These are phyloP conservation scores for Podila verticillata DNA, from an alignment of 192 early-diverging fungal species.

Conservation along the genomic window DNA sequence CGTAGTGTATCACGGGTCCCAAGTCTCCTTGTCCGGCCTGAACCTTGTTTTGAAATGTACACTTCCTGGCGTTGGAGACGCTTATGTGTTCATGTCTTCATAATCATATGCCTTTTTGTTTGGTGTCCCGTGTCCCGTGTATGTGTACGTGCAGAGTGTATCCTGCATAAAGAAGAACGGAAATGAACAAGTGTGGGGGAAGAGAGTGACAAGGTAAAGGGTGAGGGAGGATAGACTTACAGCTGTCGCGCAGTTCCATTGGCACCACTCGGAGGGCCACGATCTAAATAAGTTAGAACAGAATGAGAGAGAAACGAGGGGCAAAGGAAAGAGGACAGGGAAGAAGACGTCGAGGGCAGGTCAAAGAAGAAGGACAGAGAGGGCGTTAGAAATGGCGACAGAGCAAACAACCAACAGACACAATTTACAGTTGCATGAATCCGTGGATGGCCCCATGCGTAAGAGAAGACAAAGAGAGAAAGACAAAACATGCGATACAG, in stretches of 20 bases:
- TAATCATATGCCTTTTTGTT: too few relatives aligned
- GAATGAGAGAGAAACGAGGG: neutral
- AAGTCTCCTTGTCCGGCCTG: too few relatives aligned
- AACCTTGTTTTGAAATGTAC: too few relatives aligned
- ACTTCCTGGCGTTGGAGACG: too few relatives aligned
- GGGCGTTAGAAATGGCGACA: neutral
- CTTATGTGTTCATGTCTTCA: too few relatives aligned
- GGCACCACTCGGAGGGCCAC: constrained; percentile 48
- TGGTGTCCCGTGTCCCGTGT: too few relatives aligned
- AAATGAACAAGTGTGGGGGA: too few relatives aligned
- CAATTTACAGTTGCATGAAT: constrained; percentile 2
- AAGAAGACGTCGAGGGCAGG: neutral
- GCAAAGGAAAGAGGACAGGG: too few relatives aligned
- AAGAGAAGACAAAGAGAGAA: neutral
- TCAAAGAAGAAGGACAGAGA: neutral
- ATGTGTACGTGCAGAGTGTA: too few relatives aligned
- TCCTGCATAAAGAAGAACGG: too few relatives aligned
- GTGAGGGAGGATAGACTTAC: constrained; percentile 23
- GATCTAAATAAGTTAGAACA: constrained; percentile 21
- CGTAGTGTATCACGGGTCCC: too few relatives aligned
- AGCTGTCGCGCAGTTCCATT: constrained; percentile 42
- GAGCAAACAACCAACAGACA: neutral
- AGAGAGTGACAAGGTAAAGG: neutral
- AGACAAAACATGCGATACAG: neutral
- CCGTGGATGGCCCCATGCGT: neutral